phyloP scores from a whole-genome alignment of 2,329 filamentous ascomycete genomes.

The Akanthomyces uredinophilus region DNA sequence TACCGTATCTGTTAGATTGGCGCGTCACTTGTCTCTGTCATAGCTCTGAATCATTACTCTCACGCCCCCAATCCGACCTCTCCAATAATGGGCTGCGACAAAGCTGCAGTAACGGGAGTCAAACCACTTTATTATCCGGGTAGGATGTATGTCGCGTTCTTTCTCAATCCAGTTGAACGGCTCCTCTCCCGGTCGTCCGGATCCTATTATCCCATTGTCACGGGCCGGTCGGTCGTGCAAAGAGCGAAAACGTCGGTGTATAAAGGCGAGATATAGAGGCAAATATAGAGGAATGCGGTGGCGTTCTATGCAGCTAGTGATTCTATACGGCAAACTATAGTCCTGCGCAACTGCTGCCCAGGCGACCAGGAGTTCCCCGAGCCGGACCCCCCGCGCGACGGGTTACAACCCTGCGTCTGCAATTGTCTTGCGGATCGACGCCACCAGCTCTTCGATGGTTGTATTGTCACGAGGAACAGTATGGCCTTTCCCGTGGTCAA shows the following conservation, averaged over 20 bases:
- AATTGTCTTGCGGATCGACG: slow-evolving; percentile 34
- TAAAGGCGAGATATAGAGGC: not conserved
- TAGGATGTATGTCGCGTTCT: not conserved
- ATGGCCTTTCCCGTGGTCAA: slow-evolving; percentile 62
- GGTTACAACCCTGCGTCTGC: slow-evolving; percentile 17
- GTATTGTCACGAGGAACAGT: slow-evolving; percentile 51
- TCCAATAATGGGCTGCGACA: not conserved
- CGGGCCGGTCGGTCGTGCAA: not conserved
- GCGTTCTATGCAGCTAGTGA: not conserved
- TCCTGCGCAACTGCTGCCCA: not conserved
- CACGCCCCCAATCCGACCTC: not conserved
- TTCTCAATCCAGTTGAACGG: not conserved
- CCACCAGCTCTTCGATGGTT: slow-evolving; percentile 41
- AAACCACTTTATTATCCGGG: not conserved
- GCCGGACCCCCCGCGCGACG: not conserved
- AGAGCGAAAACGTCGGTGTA: not conserved
- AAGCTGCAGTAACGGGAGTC: not conserved
- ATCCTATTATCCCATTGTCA: not conserved
- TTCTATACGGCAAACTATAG: not conserved
- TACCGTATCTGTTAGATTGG: too few species aligned
- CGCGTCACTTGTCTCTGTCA: not conserved
- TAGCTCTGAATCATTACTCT: not conserved
- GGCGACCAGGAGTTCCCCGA: not conserved
- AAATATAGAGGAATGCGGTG: not conserved
- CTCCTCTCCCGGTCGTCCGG: not conserved